Percentiles rank a stretch among this genome's conserved stretches.
Conservation (phyloP, 331 rosid species). For the Malus hybrid region DNA sequence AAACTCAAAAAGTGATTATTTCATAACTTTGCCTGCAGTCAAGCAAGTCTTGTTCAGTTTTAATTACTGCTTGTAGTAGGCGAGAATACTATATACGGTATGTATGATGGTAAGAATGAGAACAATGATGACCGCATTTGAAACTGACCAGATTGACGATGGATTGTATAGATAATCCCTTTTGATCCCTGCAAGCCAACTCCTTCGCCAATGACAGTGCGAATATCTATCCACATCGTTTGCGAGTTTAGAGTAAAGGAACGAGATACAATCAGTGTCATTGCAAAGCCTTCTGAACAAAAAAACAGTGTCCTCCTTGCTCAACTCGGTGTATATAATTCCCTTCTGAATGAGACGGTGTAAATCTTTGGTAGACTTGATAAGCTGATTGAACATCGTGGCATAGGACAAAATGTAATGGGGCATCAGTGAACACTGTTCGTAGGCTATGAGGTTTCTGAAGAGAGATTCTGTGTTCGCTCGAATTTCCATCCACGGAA, state of each 20-base stretch:
- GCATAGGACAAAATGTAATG: background rate
- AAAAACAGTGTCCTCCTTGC: too few relatives aligned
- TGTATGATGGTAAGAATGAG: background rate
- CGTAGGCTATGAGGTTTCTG: background rate
- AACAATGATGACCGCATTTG: background rate
- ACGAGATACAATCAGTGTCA: too few relatives aligned
- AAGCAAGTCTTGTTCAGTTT: too few relatives aligned
- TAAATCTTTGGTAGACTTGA: background rate
- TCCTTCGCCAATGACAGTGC: too few relatives aligned
- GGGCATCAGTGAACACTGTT: background rate
- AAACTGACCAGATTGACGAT: background rate
- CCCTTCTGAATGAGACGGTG: fast-evolving
- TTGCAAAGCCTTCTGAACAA: too few relatives aligned
- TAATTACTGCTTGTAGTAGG: background rate
- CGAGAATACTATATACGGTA: background rate
- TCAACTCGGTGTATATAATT: too few relatives aligned
- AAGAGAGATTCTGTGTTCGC: background rate
- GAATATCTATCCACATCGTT: too few relatives aligned
- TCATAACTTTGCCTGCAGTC: too few relatives aligned
- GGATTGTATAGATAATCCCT: background rate
- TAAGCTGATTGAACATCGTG: background rate
- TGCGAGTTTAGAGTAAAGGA: too few relatives aligned
- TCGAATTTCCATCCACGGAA: fast-evolving
- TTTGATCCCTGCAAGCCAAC: too few relatives aligned
- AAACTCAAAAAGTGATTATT: too few relatives aligned